These are phyloP conservation scores for Discostella pseudostelligera DNA, from an alignment of 108 stramenopile genomes.

Conservation along the genomic window DNA sequence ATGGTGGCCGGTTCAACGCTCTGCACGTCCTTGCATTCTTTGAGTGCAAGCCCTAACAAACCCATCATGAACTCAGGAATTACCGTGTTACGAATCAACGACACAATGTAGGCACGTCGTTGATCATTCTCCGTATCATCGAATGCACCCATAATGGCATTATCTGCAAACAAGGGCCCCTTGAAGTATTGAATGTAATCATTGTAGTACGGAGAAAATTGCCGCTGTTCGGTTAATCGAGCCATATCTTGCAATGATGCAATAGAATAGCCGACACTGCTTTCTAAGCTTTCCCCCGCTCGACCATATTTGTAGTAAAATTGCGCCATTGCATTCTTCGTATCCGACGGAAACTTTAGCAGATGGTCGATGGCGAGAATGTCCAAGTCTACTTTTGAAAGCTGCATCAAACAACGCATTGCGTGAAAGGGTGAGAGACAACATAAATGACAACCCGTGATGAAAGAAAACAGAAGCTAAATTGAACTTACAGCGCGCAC, in stretches of 20 bases:
- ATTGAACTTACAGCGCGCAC: constrained; percentile 37
- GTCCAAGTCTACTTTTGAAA: constrained; percentile 70
- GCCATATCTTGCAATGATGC: constrained; percentile 69
- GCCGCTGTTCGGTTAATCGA: constrained; percentile 25
- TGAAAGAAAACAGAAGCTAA: background rate
- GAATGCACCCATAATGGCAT: constrained; percentile 51
- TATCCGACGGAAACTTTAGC: constrained; percentile 37
- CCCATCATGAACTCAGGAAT: constrained; percentile 66
- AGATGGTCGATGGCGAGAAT: constrained; percentile 42
- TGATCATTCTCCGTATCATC: constrained; percentile 45
- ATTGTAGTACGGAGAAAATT: constrained; percentile 63
- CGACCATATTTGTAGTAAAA: constrained; percentile 70
- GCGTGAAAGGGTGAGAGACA: background rate
- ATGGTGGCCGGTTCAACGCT: constrained; percentile 37
- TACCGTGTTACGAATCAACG: constrained; percentile 63
- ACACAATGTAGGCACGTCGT: constrained; percentile 50
- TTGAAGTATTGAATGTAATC: constrained; percentile 32
- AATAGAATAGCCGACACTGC: constrained; percentile 49
- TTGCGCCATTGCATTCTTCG: constrained; percentile 50
- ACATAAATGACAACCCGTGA: background rate
- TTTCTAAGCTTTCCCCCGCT: constrained; percentile 59
- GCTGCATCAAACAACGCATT: too few relatives aligned
- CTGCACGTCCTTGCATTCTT: constrained; percentile 47
- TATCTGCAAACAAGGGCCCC: constrained; percentile 56
- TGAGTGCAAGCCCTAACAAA: constrained; percentile 50